phyloP scores from a whole-genome alignment of 495 filamentous ascomycete species.

The Penicillium goetzii region DNA sequence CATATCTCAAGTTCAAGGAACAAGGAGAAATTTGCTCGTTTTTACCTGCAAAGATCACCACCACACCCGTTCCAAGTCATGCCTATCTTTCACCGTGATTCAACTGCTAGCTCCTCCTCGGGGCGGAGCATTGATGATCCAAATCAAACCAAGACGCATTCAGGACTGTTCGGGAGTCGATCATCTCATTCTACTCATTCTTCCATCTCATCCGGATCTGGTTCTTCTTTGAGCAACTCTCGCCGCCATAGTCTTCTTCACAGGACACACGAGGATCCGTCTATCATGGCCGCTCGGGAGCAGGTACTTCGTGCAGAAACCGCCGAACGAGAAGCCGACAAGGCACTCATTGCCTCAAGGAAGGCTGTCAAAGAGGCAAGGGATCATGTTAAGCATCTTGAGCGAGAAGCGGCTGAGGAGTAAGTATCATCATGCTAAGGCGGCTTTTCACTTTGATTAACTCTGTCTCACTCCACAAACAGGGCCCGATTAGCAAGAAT shows the following conservation, averaged over 20 bases:
- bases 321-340: conserved; percentile 65
- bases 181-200: conserved; percentile 20
- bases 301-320: conserved; percentile 60
- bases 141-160: conserved; percentile 10
- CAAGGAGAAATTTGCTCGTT: not conserved
- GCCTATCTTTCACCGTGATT: conserved; percentile 38
- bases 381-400: conserved; percentile 64
- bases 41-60: not conserved
- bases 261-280: conserved; percentile 57
- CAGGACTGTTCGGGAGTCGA: conserved; percentile 19
- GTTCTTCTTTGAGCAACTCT: conserved; percentile 33
- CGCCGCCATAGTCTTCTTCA: conserved; percentile 50
- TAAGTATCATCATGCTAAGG: conserved; percentile 23
- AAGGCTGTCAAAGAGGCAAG: conserved; percentile 61
- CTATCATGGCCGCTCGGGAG: conserved; percentile 60
- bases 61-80: conserved; percentile 5
- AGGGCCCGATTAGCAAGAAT: conserved; percentile 62
- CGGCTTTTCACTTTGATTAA: not conserved
- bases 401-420: conserved; percentile 67
- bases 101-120: conserved; percentile 26
- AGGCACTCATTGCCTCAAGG: conserved; percentile 59
- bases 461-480: not conserved
- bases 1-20: not conserved
- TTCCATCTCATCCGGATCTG: conserved; percentile 11
- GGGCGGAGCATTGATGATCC: conserved; percentile 23